A percentile compares a stretch with the other conserved stretches of the same genome.
Conservation (phyloP, 1,284 basidiomycete species). For the Trametes versicolor region DNA sequence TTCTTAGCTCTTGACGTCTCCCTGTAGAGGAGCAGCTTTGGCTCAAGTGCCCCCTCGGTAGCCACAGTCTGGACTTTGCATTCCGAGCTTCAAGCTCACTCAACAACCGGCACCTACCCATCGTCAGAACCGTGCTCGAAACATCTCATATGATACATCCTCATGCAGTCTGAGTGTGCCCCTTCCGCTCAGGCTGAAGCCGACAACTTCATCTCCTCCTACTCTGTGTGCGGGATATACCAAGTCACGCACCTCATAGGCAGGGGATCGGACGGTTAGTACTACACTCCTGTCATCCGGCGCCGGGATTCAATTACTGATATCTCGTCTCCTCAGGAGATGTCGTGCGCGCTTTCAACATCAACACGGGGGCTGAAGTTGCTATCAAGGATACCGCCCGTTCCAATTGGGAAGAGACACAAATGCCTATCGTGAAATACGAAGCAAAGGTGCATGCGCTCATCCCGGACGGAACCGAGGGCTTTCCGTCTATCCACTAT, state of each 20-base stretch:
- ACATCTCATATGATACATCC: no score
- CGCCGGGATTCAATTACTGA: no score
- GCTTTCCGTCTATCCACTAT: constrained; percentile 18
- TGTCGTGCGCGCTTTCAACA: constrained; percentile 17
- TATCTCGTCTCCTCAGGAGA: no score
- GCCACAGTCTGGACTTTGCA: no score
- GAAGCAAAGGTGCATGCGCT: not conserved
- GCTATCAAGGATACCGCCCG: constrained; percentile 12
- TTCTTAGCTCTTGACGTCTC: no score
- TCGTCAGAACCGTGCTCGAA: no score
- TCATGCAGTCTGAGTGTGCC: no score
- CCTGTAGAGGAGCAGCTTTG: no score
- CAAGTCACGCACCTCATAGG: constrained; percentile 4
- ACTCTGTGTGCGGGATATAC: constrained; percentile 5
- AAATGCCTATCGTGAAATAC: not conserved
- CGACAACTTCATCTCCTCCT: not conserved
- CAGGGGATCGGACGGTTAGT: not conserved
- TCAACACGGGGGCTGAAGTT: constrained; percentile 8
- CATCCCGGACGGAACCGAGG: not conserved
- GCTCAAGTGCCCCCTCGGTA: no score
- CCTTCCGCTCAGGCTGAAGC: not conserved
- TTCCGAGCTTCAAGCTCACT: no score
- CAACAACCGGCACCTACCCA: no score
- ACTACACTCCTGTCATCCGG: not conserved
- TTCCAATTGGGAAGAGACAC: not conserved